A percentile compares a stretch with the other conserved stretches of the same genome.
Evolutionary conservation across 257 asterid genomes (phyloP).

Genomic region (Ilex asprella): DNA sequence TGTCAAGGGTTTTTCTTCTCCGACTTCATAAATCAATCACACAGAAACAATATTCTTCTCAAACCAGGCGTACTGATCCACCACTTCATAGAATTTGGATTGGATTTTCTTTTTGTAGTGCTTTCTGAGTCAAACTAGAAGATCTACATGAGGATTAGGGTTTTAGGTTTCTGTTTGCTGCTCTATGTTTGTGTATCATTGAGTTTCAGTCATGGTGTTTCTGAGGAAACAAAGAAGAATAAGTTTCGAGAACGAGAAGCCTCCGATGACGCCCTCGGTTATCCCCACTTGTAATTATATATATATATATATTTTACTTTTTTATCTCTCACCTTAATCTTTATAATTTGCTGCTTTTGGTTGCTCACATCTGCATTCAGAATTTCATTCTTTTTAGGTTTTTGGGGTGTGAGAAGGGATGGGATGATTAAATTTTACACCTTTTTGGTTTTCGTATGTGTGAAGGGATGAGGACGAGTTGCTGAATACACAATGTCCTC

Average conservation of each 20-base stretch:
- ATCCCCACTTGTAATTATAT: conserved; percentile 62
- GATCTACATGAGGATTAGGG: conserved; percentile 63
- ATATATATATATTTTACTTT: conserved; percentile 11
- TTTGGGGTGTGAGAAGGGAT: not conserved
- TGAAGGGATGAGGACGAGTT: conserved; percentile 82
- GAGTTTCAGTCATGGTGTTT: conserved; percentile 44
- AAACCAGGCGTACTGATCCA: too few species aligned
- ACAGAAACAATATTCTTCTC: too few species aligned
- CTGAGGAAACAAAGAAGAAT: conserved; percentile 60
- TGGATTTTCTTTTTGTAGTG: not conserved
- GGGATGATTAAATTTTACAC: not conserved
- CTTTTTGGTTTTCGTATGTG: conserved; percentile 9
- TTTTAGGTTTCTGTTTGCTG: conserved; percentile 41
- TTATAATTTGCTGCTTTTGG: not conserved
- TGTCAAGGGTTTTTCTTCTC: too few species aligned
- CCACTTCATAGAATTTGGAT: too few species aligned
- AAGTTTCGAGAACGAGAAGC: conserved; percentile 95
- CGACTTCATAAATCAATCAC: too few species aligned
- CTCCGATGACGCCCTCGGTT: conserved; percentile 81
- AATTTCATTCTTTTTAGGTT: conserved; percentile 1
- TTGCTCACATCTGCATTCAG: not conserved
- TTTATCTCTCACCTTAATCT: not conserved
- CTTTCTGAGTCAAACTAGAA: not conserved
- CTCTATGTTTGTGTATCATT: conserved; percentile 30
- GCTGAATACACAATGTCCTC: conserved; percentile 94